A percentile compares a stretch with the other conserved stretches of the same genome.
phyloP scores from a whole-genome alignment of 2,329 filamentous ascomycete species.

The Cercospora beticola region DNA sequence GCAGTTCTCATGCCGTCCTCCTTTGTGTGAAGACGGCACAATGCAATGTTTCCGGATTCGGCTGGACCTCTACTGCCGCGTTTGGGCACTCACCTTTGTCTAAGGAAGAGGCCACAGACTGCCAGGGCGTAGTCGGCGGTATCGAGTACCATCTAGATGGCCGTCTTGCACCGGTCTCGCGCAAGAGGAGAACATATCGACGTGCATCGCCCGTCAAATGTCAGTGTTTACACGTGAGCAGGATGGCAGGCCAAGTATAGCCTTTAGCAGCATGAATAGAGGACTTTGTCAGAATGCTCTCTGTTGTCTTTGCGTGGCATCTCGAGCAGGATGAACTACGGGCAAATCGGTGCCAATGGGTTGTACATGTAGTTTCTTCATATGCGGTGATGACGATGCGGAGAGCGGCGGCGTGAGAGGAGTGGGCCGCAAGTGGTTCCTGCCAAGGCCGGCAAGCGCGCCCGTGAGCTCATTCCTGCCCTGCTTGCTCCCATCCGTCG shows the following conservation, averaged over 20 bases:
- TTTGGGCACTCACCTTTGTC: background rate
- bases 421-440: background rate
- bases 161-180: background rate
- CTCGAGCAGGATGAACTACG: background rate
- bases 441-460: background rate
- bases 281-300: background rate
- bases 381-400: background rate
- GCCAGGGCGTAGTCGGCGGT: background rate
- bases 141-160: background rate
- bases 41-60: background rate
- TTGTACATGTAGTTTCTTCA: background rate
- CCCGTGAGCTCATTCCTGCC: background rate
- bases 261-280: background rate
- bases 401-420: background rate
- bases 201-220: background rate
- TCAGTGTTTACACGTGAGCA: background rate
- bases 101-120: background rate
- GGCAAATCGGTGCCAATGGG: no score
- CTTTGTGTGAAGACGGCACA: background rate
- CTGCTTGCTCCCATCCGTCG: background rate
- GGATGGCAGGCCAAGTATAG: background rate
- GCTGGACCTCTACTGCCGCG: background rate
- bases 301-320: background rate
- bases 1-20: background rate
- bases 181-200: background rate